Base-by-base conservation (phyloP, 2,329 filamentous ascomycete genomes). In the Spiromastix sp. region DNA sequence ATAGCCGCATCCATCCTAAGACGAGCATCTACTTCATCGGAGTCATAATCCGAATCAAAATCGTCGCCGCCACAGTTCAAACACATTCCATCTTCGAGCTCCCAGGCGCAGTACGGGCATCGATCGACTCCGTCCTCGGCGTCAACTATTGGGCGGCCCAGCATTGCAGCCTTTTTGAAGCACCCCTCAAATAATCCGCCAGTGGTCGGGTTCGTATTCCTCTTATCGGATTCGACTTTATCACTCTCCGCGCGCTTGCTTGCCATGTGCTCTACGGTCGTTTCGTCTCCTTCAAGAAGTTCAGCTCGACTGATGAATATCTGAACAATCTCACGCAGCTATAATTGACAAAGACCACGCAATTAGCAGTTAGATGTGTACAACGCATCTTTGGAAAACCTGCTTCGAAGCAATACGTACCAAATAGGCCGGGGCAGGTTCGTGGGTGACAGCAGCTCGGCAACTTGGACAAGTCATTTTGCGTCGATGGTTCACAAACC, bases 401-500 rank as follows among this genome's bases (percentile, higher is more conserved):
- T n/a, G n/a, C n/a, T n/a, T n/a, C 18, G 21, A 39, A 12, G 10
- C 7, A 19, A 24, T 27, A 56, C 64, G 51, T 55, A 77, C 72
- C 27, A 81, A 54, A 50, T 78, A 82, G 26, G 77, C 74, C 17
- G 77, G 78, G 5, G 75, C 72, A 1, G 78, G 78, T 44, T 72
- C 61, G 18, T 70, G 59, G 43, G 63, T 70, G 38, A 81, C 72
- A 22, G 64, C 59, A 3, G 71, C 63, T 40, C 79, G 70, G 51
- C 79, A 83, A 52, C 81, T 77, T 11, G 79, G 79, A 54, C 79
- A 83, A 47, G 77, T 77, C 52, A 77, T 79, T 48, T 71, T 75
- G 28, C 59, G 59, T 50, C 61, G 69, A 46, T 71, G 66, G 47
- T 57, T 65, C 24, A 55, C 53, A 49, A 72, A 74, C 68, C 69